phyloP scores from a whole-genome alignment of 805 yeast species.

The Candida taoyuanica region DNA sequence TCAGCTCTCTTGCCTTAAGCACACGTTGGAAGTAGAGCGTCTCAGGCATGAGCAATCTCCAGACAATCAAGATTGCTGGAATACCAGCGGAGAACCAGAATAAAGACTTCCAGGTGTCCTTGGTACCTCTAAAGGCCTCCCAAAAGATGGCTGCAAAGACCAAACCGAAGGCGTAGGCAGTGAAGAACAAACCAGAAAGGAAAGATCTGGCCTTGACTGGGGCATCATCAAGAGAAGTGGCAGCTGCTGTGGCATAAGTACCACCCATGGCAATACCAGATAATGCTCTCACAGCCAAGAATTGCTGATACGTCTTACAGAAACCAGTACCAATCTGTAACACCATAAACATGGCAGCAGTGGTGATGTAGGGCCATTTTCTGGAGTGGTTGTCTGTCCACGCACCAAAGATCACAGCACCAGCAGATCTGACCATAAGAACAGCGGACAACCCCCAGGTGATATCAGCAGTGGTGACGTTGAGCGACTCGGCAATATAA shows the following conservation, averaged over 20 bases:
- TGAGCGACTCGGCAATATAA: conserved; percentile 46
- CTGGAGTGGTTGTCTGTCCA: conserved; percentile 62
- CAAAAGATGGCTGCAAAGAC: conserved; percentile 59
- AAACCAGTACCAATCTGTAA: conserved; percentile 67
- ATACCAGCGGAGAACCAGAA: conserved; percentile 72
- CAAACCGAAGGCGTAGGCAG: conserved; percentile 63
- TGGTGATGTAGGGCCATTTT: conserved; percentile 60
- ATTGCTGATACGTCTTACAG: conserved; percentile 49
- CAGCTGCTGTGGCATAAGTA: conserved; percentile 40
- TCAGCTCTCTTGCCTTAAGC: conserved; percentile 27
- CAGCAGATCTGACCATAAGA: conserved; percentile 66
- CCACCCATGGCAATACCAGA: conserved; percentile 58
- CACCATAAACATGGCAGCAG: conserved; percentile 45
- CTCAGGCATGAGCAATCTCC: conserved; percentile 58
- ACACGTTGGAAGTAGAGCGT: conserved; percentile 44
- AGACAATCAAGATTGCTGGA: conserved; percentile 50
- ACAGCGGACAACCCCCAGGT: conserved; percentile 76
- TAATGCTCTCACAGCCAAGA: conserved; percentile 57
- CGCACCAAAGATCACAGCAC: conserved; percentile 63
- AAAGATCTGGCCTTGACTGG: conserved; percentile 59
- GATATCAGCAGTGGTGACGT: conserved; percentile 42
- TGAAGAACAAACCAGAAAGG: conserved; percentile 54
- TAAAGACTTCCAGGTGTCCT: conserved; percentile 60
- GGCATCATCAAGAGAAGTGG: conserved; percentile 54
- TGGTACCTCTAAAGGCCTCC: conserved; percentile 49